phyloP scores from a whole-genome alignment of 768 basidiomycete genomes.

The Suillus subaureus region DNA sequence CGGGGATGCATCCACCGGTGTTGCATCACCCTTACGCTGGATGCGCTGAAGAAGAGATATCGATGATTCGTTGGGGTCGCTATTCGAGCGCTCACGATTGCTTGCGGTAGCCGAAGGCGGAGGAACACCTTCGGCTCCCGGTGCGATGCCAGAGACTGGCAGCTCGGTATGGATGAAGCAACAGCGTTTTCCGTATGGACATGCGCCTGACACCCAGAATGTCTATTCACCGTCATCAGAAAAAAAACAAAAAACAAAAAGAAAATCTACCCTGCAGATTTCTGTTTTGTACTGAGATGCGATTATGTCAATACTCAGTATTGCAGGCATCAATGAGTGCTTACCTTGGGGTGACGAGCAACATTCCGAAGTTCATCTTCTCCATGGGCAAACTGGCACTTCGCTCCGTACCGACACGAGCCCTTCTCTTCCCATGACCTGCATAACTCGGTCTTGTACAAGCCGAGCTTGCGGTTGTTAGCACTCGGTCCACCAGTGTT shows the following conservation, averaged over 20 bases:
- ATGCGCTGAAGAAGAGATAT: conserved; percentile 80
- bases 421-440: conserved; percentile 94
- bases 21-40: conserved; percentile 63
- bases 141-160: conserved; percentile 61
- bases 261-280: conserved; percentile 75
- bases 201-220: conserved; percentile 93
- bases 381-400: conserved; percentile 94
- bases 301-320: conserved; percentile 13
- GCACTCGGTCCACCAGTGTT: conserved; percentile 73
- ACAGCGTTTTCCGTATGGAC: conserved; percentile 90
- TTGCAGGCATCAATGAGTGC: conserved; percentile 16
- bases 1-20: conserved; percentile 56
- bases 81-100: conserved; percentile 72
- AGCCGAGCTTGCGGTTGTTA: conserved; percentile 86
- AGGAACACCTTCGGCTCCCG: conserved; percentile 53
- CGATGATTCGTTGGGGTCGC: conserved; percentile 74
- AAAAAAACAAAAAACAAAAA: not conserved
- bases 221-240: conserved; percentile 50
- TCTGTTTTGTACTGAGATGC: conserved; percentile 82
- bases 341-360: conserved; percentile 86
- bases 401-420: conserved; percentile 79
- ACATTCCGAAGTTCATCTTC: conserved; percentile 85
- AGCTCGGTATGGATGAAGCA: conserved; percentile 94
- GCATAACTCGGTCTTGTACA: conserved; percentile 92
- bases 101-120: conserved; percentile 54